phyloP scores from a whole-genome alignment of 495 filamentous ascomycete species.

The Tuber indicum region DNA sequence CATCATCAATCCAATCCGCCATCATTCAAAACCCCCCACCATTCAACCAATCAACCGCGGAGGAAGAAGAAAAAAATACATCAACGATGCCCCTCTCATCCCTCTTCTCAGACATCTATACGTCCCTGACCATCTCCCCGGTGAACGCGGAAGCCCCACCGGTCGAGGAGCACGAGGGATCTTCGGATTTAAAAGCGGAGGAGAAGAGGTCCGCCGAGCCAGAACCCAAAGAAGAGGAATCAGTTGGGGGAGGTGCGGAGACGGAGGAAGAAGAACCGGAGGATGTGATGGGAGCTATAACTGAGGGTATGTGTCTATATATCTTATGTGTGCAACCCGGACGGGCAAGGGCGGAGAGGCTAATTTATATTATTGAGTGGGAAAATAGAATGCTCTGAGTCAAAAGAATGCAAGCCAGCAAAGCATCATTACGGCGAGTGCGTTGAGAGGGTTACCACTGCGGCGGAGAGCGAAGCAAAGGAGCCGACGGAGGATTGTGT shows the following conservation, averaged over 20 bases:
- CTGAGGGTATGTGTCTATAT: conserved; percentile 67
- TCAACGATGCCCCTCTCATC: conserved; percentile 57
- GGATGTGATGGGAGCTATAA: conserved; percentile 79
- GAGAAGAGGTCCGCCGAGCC: conserved; percentile 45
- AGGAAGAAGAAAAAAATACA: neutral
- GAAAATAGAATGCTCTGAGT: conserved; percentile 71
- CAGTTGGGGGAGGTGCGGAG: conserved; percentile 83
- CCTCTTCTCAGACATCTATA: conserved; percentile 58
- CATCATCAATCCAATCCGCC: conserved; percentile 17
- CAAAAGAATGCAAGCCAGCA: conserved; percentile 70
- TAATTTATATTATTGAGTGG: conserved; percentile 8
- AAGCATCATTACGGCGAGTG: conserved; percentile 99
- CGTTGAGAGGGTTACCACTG: conserved; percentile 78
- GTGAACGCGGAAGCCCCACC: conserved; percentile 57
- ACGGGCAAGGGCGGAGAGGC: conserved; percentile 7
- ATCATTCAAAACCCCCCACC: conserved; percentile 4
- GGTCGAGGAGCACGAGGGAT: conserved; percentile 47
- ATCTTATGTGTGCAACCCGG: conserved; percentile 13
- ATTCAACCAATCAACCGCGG: neutral
- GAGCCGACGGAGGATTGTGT: conserved; percentile 84
- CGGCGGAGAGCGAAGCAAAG: conserved; percentile 59
- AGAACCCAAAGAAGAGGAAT: conserved; percentile 67
- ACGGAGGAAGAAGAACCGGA: conserved; percentile 85
- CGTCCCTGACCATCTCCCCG: conserved; percentile 54
- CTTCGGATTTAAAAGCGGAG: conserved; percentile 46